A percentile compares a stretch with the other conserved stretches of the same genome.
Conservation (phyloP, 441 rosid species). For the Aleurites moluccanus region DNA sequence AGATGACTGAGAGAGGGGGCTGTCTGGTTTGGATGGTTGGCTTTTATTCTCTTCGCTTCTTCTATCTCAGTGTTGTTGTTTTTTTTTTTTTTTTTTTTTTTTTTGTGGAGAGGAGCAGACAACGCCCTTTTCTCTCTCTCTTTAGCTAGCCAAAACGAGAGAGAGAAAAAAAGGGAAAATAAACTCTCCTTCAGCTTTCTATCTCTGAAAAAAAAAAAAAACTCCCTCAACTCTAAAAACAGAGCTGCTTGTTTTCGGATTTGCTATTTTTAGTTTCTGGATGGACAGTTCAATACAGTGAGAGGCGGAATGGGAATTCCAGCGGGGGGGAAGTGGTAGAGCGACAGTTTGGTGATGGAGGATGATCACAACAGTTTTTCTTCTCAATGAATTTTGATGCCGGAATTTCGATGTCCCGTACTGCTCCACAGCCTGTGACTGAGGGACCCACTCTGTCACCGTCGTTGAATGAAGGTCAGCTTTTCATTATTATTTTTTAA, state of each 20-base stretch:
- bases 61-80: neutral
- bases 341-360: slow-evolving; percentile 41
- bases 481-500: neutral
- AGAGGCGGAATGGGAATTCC: slow-evolving; percentile 39
- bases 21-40: slow-evolving; percentile 30
- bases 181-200: neutral
- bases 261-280: slow-evolving; percentile 38
- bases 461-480: slow-evolving; percentile 54
- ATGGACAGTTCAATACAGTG: slow-evolving; percentile 30
- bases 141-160: slow-evolving; percentile 1
- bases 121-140: slow-evolving; percentile 1
- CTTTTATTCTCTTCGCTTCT: slow-evolving; percentile 7
- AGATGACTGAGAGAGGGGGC: neutral
- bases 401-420: slow-evolving; percentile 72
- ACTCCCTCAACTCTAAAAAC: neutral
- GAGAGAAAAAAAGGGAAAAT: neutral
- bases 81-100: neutral
- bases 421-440: slow-evolving; percentile 32
- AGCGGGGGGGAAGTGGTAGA: slow-evolving; percentile 21
- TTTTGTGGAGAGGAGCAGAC: slow-evolving; percentile 23
- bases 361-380: slow-evolving; percentile 16
- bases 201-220: neutral
- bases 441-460: slow-evolving; percentile 56
- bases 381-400: slow-evolving; percentile 66
- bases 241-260: slow-evolving; percentile 37